phyloP scores from a whole-genome alignment of 2,329 filamentous ascomycete genomes.

The Phialophora chinensis region DNA sequence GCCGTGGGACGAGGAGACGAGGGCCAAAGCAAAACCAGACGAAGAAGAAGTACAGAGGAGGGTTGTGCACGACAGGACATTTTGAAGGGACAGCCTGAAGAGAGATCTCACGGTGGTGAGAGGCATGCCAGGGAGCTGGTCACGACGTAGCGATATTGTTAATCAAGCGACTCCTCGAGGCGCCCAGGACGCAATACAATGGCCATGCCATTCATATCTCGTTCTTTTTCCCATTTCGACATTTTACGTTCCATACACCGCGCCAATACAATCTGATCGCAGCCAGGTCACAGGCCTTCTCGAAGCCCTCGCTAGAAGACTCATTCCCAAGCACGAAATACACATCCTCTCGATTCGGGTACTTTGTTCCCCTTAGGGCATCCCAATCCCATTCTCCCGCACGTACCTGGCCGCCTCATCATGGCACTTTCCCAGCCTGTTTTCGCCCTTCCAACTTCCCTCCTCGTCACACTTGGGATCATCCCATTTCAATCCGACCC shows the following conservation, averaged over 20 bases:
- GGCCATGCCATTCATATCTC: background rate
- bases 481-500: slow-evolving; percentile 26
- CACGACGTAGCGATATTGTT: background rate
- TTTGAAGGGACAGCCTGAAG: background rate
- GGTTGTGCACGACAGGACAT: background rate
- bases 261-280: background rate
- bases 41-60: background rate
- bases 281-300: background rate
- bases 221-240: background rate
- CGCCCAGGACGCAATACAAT: background rate
- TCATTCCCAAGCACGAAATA: background rate
- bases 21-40: background rate
- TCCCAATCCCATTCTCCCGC: background rate
- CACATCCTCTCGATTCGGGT: background rate
- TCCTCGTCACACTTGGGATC: slow-evolving; percentile 23
- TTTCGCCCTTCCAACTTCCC: slow-evolving; percentile 27
- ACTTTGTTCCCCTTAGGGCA: too few relatives aligned
- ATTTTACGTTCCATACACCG: background rate
- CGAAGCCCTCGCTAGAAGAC: background rate
- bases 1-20: background rate
- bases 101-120: background rate
- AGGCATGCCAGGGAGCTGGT: background rate
- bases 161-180: background rate
- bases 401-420: slow-evolving; percentile 19
- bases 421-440: slow-evolving; percentile 32